phyloP scores from a whole-genome alignment of 2,329 filamentous ascomycete genomes.

The Penicillium sp. region DNA sequence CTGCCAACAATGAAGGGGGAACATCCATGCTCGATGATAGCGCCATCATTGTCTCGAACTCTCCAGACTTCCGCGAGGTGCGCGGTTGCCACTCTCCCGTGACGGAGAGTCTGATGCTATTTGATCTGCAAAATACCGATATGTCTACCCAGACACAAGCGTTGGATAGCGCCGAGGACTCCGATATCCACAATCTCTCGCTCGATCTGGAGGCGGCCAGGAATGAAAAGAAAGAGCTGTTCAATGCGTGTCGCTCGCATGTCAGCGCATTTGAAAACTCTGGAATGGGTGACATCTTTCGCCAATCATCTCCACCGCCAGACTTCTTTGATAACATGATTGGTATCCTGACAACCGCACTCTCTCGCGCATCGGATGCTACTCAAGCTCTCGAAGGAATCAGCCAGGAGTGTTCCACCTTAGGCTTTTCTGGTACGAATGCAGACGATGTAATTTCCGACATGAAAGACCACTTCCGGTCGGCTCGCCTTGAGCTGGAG shows the following conservation, averaged over 20 bases:
- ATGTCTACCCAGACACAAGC: slow-evolving; percentile 20
- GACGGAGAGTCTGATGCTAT: slow-evolving; percentile 20
- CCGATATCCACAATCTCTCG: slow-evolving; percentile 31
- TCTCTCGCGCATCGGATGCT: slow-evolving; percentile 40
- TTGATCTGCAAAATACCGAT: slow-evolving; percentile 14
- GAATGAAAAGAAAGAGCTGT: slow-evolving; percentile 41
- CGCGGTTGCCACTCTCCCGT: slow-evolving; percentile 6
- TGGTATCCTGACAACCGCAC: slow-evolving; percentile 35
- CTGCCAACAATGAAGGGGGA: slow-evolving; percentile 16
- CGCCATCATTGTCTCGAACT: slow-evolving; percentile 32
- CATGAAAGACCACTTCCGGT: slow-evolving; percentile 41
- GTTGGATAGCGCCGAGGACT: slow-evolving; percentile 13
- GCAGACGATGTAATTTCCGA: slow-evolving; percentile 34
- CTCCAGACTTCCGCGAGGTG: slow-evolving; percentile 29
- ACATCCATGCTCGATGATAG: slow-evolving; percentile 33
- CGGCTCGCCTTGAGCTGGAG: slow-evolving; percentile 46
- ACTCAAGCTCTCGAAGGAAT: slow-evolving; percentile 36
- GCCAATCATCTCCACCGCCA: slow-evolving; percentile 36
- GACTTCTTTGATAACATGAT: slow-evolving; percentile 40
- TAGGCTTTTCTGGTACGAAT: slow-evolving; percentile 40
- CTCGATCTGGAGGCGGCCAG: slow-evolving; percentile 41
- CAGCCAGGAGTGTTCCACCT: slow-evolving; percentile 33
- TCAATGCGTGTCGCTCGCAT: slow-evolving; percentile 38
- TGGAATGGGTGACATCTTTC: slow-evolving; percentile 19
- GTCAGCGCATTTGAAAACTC: slow-evolving; percentile 26